Evolutionary conservation across 495 filamentous ascomycete genomes (phyloP), one percentile per base, ranked within the genome.

Genomic region (Tuber microsphaerosporum): DNA sequence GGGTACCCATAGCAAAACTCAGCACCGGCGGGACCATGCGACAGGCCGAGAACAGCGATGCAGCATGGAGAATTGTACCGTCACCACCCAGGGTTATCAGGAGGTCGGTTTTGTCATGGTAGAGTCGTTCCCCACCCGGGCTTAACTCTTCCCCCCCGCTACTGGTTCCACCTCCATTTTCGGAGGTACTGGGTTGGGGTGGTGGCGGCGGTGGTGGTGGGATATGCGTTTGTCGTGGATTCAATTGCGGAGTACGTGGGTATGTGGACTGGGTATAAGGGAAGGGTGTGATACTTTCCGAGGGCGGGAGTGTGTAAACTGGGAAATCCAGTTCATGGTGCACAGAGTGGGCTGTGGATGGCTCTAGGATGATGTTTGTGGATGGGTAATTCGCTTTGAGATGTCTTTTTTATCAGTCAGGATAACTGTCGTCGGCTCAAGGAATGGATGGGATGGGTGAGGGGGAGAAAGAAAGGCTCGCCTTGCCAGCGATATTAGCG

Each of bases 1-100:
- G 85, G 0, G 94, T 94, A 9, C 95, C 95, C 94, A 99, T 97
- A 82, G 93, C 94, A 84, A 99, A 99, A 17, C 91, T 91, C 37
- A 99, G 86, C n/a, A 98, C 91, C 0, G 96, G 95, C 0, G 95
- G 95, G 0, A 98, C 94, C 61, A 89, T 88, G 65, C 88, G 84
- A 39, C 91, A 89, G n/a, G 90, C 91, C 22, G 92, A 91, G 85
- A 98, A 99, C 20, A 99, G 87, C 34, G 93, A 96, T 4, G 93
- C 91, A 17, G 95, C 95, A 75, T 91, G 94, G 31, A 99, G 85
- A 70, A 99, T 97, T 10, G 95, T 99, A 68, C 95, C 95, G 84
- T 99, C 95, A 75, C 95, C 95, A 61, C 95, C 95, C 69, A 99
- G 88, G 0, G 96, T 98, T 51, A 92, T 89, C 2, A 92, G 90